Evolutionary conservation across 352 stramenopile genomes (phyloP).

Genomic region (Pythium insidiosum): DNA sequence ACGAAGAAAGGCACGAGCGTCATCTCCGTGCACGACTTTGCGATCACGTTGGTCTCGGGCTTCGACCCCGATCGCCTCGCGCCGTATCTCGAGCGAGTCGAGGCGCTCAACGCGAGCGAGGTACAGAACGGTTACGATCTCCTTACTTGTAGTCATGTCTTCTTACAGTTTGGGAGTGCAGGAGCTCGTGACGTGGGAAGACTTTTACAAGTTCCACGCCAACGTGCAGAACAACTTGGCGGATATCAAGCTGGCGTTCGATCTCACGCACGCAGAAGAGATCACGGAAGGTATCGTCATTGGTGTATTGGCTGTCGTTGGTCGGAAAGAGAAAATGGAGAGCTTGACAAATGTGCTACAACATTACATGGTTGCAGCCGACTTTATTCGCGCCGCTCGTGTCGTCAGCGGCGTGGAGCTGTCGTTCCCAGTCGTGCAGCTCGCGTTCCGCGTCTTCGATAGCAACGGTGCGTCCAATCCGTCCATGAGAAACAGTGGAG

Average conservation of each 20-base stretch:
- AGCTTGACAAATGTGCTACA: no score
- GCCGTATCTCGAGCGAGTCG: constrained; percentile 46
- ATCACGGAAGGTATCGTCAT: constrained; percentile 45
- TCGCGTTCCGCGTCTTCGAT: constrained; percentile 73
- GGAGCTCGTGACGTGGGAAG: constrained; percentile 56
- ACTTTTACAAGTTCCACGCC: constrained; percentile 73
- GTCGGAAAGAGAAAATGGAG: no score
- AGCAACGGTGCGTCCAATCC: constrained; percentile 28
- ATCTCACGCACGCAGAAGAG: constrained; percentile 49
- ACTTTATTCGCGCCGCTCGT: constrained; percentile 60
- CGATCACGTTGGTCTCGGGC: constrained; percentile 62
- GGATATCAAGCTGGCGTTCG: constrained; percentile 69
- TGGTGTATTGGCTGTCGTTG: not conserved
- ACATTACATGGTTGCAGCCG: constrained; percentile 13
- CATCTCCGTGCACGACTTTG: constrained; percentile 74
- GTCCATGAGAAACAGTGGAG: no score
- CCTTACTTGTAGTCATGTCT: not conserved
- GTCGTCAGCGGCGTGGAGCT: constrained; percentile 63
- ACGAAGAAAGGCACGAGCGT: constrained; percentile 24
- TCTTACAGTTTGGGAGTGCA: constrained; percentile 3
- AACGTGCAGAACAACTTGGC: constrained; percentile 58
- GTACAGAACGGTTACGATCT: constrained; percentile 48
- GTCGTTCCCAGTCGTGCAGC: constrained; percentile 56
- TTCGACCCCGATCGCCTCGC: constrained; percentile 61
- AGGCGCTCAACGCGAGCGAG: constrained; percentile 49